These are phyloP conservation scores for Encephalitozoon hellem DNA, from an alignment of 371 early-diverging fungal genomes.

Conservation along the genomic window DNA sequence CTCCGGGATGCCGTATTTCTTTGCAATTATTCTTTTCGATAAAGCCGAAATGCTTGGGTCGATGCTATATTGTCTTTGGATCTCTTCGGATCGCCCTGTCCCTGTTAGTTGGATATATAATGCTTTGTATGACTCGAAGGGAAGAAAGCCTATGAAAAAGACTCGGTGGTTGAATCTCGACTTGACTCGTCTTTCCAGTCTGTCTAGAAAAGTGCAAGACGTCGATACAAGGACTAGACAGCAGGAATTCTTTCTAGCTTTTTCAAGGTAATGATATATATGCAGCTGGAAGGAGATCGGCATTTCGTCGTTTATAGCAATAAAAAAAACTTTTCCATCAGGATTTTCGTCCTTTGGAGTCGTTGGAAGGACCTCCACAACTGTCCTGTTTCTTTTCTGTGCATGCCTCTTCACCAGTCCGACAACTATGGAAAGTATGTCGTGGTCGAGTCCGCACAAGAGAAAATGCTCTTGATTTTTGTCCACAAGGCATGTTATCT, in stretches of 20 bases:
- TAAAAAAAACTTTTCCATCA: slow-evolving; percentile 29
- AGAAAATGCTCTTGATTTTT: slow-evolving; percentile 3
- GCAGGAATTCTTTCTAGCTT: neutral
- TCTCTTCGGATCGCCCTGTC: neutral
- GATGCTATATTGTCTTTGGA: neutral
- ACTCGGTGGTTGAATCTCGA: slow-evolving; percentile 40
- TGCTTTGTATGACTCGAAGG: neutral
- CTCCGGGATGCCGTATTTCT: slow-evolving; percentile 22
- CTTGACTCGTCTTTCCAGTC: slow-evolving; percentile 43
- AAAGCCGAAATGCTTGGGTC: neutral
- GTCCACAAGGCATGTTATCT: neutral
- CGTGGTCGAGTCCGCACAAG: neutral
- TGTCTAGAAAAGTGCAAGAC: slow-evolving; percentile 20
- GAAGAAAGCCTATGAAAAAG: slow-evolving; percentile 23
- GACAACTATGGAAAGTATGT: neutral
- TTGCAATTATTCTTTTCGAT: neutral
- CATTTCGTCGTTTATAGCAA: neutral
- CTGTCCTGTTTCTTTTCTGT: neutral
- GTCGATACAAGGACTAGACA: slow-evolving; percentile 20
- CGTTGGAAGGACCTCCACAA: neutral
- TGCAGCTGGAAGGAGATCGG: slow-evolving; percentile 19
- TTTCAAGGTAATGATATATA: slow-evolving; percentile 46
- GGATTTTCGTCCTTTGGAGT: slow-evolving; percentile 11
- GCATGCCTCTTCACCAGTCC: neutral
- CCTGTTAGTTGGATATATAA: neutral